A percentile compares a stretch with the other conserved stretches of the same genome.
phyloP scores from a whole-genome alignment of 108 stramenopile genomes.

The Cyclotella sp. region DNA sequence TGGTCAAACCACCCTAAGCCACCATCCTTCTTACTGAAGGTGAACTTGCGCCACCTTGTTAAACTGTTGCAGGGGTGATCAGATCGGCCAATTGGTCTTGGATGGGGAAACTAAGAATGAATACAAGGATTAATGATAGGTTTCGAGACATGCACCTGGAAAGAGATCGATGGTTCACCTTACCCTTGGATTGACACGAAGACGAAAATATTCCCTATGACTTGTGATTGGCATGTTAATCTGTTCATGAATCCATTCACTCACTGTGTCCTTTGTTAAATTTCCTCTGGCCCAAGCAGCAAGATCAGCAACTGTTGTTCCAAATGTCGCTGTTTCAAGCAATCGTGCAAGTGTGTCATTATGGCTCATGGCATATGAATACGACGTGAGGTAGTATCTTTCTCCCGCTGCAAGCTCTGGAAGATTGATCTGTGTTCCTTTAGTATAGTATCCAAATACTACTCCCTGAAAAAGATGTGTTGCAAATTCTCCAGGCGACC shows the following conservation, averaged over 20 bases:
- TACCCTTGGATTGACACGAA: constrained; percentile 49
- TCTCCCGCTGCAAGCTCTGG: constrained; percentile 36
- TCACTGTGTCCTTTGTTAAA: constrained; percentile 30
- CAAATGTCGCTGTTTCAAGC: constrained; percentile 48
- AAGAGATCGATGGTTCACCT: constrained; percentile 1
- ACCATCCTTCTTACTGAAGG: constrained; percentile 38
- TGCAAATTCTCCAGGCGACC: constrained; percentile 50
- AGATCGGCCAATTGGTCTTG: constrained; percentile 36
- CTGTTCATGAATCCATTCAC: constrained; percentile 40
- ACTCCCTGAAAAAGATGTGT: constrained; percentile 28
- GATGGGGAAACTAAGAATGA: constrained; percentile 38
- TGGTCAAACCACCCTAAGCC: constrained; percentile 36
- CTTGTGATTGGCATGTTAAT: constrained; percentile 32
- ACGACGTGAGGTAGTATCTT: constrained; percentile 47
- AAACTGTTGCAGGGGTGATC: constrained; percentile 38
- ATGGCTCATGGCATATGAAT: constrained; percentile 24
- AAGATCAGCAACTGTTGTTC: constrained; percentile 36
- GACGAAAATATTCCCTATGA: constrained; percentile 39
- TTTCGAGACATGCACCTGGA: background rate
- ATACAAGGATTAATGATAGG: background rate
- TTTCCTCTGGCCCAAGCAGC: constrained; percentile 27
- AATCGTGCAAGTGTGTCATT: constrained; percentile 38
- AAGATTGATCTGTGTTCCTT: constrained; percentile 46
- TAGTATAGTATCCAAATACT: constrained; percentile 36
- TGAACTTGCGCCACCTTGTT: constrained; percentile 39